Evolutionary conservation across 2,329 filamentous ascomycete genomes (phyloP), one percentile per base, ranked within the genome.

Genomic region (Cercospora citrullina): DNA sequence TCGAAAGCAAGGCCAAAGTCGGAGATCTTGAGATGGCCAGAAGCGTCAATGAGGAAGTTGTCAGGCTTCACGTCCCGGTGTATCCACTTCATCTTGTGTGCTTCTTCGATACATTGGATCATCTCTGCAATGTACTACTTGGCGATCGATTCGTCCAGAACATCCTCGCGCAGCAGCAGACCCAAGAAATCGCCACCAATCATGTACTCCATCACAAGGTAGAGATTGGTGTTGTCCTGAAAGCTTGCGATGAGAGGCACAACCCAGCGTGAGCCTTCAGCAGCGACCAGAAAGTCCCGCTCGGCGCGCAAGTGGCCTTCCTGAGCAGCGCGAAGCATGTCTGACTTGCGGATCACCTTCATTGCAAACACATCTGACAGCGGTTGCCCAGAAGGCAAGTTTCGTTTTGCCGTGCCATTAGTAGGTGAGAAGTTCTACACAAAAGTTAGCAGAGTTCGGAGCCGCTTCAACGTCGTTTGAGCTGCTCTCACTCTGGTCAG

Each of bases 121-220:
- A 98, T 98, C 81, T 99, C 94, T 1, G 94, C 93, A 68, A 96
- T 84, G 77, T 98, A 98, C 83, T 92, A 97, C 70, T 87, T 90
- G 4, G 94, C 89, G 53, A 92, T 87, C 0, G 86, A 83, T 78
- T 98, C 95, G 65, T 88, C 88, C 1, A 99, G 84, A 2, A 92
- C 87, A 69, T 95, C 93, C 76, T 96, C 91, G 16, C 94, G 89
- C 65, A 97, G 91, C 16, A 99, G 82, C 0, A 97, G 80, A 1
- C 92, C 92, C 0, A 99, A 84, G 72, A 99, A 98, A 77, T 99
- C 94, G 0, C 95, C 94, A 0, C 94, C 95, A 2, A 96, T 90
- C 93, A 97, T 97, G 77, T 96, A 99, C 68, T 98, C 94, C 93
- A 98, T 97, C 63, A 97, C 91, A 5, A 99, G 87, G 75, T 98